Base-by-base conservation (phyloP, 1,284 basidiomycete genomes). In the Papiliotrema nemorosa region DNA sequence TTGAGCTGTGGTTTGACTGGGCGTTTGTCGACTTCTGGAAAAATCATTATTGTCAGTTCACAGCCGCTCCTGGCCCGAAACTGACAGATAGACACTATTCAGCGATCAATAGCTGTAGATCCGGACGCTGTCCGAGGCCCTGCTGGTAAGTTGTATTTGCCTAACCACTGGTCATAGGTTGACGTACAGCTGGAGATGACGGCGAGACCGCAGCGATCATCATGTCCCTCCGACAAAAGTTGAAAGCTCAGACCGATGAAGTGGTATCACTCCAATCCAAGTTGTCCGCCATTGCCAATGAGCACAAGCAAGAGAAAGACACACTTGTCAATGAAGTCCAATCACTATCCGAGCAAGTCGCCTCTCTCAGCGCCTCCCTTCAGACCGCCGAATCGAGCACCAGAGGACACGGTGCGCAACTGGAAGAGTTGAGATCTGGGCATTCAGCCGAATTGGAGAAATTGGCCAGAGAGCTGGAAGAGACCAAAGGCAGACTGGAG, bases 11-110 rank as follows among this genome's bases (percentile, higher is more conserved):
- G 94, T 90, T 98, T 68, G 92, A 97, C 69, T 97, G 92, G 90
- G 82, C 85, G 2, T 98, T 97, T 75, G 85, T 97, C n/a, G 94
- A 98, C 72, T 98, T 97, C 70, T 93, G 91, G 87, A 97, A 97
- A 76, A 90, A 90, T 47, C 92, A 94, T 67, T 94, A 91, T 64
- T 89, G 92, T 93, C 62, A 68, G 88, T 2, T 25, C 3, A 3
- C 38, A 13, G 7, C 46, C 2, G 9, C 20, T 26, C 24, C 16
- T 7, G 44, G n/a, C 16, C 41, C 46, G 49, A 45, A 26, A 26
- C 34, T 50, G 20, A 48, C 29, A 29, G 24, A 25, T 44, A 79
- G 78, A 80, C 57, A 78, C 78, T 1, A 78, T 81, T 18, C 79
- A 81, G 59, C 68, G 78, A 33, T 73, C 76, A 0, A 79, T 81